Evolutionary conservation across 805 yeast genomes (phyloP).

Genomic region (Nakazawaea laoshanensis): DNA sequence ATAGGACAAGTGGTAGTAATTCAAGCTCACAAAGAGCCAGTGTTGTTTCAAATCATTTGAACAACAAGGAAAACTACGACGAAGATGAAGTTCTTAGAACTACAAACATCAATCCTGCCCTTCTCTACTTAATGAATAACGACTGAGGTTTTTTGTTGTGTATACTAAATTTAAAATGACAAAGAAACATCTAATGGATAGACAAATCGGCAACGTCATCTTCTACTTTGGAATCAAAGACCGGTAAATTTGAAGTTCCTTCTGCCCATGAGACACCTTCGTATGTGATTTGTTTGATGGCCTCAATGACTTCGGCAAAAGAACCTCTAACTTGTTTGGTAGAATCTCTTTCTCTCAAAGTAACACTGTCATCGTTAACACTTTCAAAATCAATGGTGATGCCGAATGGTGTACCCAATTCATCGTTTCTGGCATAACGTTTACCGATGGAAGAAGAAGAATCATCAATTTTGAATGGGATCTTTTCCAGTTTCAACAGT

Average conservation of each 20-base stretch:
- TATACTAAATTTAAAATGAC: neutral
- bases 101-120: slow-evolving; percentile 4
- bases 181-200: neutral
- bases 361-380: slow-evolving; percentile 77
- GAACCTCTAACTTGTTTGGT: slow-evolving; percentile 95
- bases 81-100: neutral
- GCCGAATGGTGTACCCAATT: slow-evolving; percentile 98
- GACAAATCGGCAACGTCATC: slow-evolving; percentile 17
- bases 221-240: slow-evolving; percentile 65
- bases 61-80: slow-evolving; percentile 1
- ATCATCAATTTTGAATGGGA: slow-evolving; percentile 94
- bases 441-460: slow-evolving; percentile 97
- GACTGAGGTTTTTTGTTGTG: neutral
- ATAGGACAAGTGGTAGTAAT: slow-evolving; percentile 6
- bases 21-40: slow-evolving; percentile 9
- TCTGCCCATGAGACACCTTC: slow-evolving; percentile 75
- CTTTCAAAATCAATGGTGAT: slow-evolving; percentile 95
- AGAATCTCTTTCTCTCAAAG: slow-evolving; percentile 95
- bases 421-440: slow-evolving; percentile 97
- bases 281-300: slow-evolving; percentile 71
- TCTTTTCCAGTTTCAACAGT: slow-evolving; percentile 66
- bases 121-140: slow-evolving; percentile 8
- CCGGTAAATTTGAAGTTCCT: slow-evolving; percentile 65
- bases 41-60: slow-evolving; percentile 2
- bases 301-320: slow-evolving; percentile 56